Evolutionary conservation across 2,329 filamentous ascomycete genomes (phyloP).

Genomic region (Cladosporium sp.): DNA sequence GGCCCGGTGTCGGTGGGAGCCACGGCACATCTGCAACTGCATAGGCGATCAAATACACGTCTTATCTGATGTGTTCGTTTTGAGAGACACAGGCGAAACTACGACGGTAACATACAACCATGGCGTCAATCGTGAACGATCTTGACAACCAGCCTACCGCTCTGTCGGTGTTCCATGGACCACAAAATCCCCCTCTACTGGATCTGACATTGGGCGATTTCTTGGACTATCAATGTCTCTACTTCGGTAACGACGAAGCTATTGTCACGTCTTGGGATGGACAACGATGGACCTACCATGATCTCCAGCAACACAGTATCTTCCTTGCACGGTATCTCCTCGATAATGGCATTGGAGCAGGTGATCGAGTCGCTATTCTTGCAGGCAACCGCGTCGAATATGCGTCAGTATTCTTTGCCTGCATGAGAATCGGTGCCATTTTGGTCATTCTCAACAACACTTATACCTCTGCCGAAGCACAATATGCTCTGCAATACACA

Average conservation of each 20-base stretch:
- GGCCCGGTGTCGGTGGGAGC: constrained; percentile 9
- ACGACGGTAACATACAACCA: constrained; percentile 13
- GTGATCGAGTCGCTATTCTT: constrained; percentile 72
- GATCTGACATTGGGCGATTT: constrained; percentile 70
- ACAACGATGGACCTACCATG: constrained; percentile 62
- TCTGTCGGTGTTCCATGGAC: constrained; percentile 62
- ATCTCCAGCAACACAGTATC: constrained; percentile 37
- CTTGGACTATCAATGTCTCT: constrained; percentile 64
- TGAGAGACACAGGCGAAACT: not conserved
- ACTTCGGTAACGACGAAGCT: constrained; percentile 63
- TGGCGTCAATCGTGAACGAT: constrained; percentile 15
- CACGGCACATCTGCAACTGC: not conserved
- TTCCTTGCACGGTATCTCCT: constrained; percentile 48
- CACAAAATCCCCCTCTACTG: constrained; percentile 63
- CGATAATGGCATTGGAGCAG: constrained; percentile 61
- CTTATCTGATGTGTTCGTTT: constrained; percentile 11
- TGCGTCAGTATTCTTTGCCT: constrained; percentile 66
- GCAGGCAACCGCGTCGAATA: constrained; percentile 60
- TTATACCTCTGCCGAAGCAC: constrained; percentile 69
- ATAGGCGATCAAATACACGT: not conserved
- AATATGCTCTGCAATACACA: constrained; percentile 67
- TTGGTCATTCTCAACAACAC: constrained; percentile 80
- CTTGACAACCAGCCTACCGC: constrained; percentile 12
- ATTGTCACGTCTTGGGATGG: constrained; percentile 73
- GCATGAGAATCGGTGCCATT: constrained; percentile 47